Base-by-base conservation (phyloP, 345 rosid genomes). In the Brassica cretica region DNA sequence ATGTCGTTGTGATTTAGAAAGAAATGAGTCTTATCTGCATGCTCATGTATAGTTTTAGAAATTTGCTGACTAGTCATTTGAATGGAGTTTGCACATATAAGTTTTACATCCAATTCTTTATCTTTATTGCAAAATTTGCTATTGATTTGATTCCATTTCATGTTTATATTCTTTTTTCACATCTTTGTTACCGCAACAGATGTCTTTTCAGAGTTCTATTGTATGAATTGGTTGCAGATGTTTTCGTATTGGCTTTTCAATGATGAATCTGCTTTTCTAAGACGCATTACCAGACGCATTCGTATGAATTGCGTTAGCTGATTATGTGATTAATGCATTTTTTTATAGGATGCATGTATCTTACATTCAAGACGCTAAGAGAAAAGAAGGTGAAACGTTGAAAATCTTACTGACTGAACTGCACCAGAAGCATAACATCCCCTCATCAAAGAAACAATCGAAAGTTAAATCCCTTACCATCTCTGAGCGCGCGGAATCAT, bases 331-430 rank as follows among this genome's bases (percentile, higher is more conserved):
- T 51, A 12, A 37, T 75, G 21, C 21, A 2, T 72, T 83, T 74
- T 77, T 51, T 77, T 58, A 39, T 83, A 94, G 98, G 91, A 84
- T 89, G 89, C 87, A 87, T 83, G 81, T 89, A 82, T 73, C 84
- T 67, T 84, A 83, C 80, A 81, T 94, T 75, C 84, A 44, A 64
- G 89, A 87, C 71, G 96, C 94, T 10, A 87, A 78, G 83, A 80
- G 82, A 80, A 85, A 81, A 64, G 89, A 87, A 73, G 84, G 84
- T 64, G 81, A 76, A 25, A 37, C 83, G 30, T 46, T 87, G 77
- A 83, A 78, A 82, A 81, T 86, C 71, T 79, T 76, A 78, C 79
- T 72, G 60, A 79, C 80, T 73, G 80, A 64, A 37, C 60, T 67
- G 74, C 79, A 81, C 73, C 82, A 89, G 62, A 86, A 86, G 75